Percentiles rank a stretch among this genome's conserved stretches.
phyloP scores from a whole-genome alignment of 176 grass and related monocot species.

The Otatea glauca region DNA sequence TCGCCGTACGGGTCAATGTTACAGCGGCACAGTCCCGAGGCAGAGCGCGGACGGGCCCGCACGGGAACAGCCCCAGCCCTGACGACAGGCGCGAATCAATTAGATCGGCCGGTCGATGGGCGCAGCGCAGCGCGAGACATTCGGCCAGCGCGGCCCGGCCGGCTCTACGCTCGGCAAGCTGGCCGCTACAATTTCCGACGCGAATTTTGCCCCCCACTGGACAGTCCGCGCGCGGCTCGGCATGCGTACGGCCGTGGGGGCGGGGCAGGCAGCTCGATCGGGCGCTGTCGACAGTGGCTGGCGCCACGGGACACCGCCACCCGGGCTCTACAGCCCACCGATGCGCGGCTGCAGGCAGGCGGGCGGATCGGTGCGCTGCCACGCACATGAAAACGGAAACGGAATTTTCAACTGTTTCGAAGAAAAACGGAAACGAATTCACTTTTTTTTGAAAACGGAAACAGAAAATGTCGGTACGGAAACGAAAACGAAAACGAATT shows the following conservation, averaged over 20 bases:
- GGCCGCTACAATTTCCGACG: constrained; percentile 51
- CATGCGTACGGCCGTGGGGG: neutral
- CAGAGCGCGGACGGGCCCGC: neutral
- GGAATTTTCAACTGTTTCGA: too few relatives aligned
- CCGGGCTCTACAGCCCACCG: neutral
- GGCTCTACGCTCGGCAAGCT: neutral
- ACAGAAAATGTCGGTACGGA: too few relatives aligned
- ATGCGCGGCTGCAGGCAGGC: neutral
- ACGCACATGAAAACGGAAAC: too few relatives aligned
- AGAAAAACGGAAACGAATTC: too few relatives aligned
- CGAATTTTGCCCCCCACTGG: constrained; percentile 28
- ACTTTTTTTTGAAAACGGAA: too few relatives aligned
- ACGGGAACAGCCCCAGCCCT: neutral
- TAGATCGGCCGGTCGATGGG: neutral
- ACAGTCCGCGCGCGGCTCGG: neutral
- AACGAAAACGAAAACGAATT: too few relatives aligned
- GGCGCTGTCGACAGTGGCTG: neutral
- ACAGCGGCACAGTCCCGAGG: neutral
- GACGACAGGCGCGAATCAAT: constrained; percentile 3
- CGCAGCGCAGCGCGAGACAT: neutral
- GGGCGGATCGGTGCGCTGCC: neutral
- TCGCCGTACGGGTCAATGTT: neutral
- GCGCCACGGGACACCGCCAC: neutral
- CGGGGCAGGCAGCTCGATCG: neutral
- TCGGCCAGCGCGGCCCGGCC: neutral